phyloP scores from a whole-genome alignment of 2,329 filamentous ascomycete species.

The Drechslerella dactyloides region DNA sequence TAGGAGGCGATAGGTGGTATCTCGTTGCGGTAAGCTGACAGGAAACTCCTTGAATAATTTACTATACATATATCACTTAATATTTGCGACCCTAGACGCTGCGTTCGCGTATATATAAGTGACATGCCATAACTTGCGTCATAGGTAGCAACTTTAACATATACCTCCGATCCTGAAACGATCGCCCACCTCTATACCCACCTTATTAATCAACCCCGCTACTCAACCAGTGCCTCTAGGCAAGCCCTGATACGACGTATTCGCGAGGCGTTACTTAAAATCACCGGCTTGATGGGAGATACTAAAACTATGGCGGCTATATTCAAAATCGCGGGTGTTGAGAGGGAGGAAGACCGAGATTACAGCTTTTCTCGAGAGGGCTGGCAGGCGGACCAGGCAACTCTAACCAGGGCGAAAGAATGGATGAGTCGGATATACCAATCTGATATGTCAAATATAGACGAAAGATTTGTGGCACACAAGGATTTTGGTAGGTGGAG shows the following conservation, averaged over 20 bases:
- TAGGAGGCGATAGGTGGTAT: slow-evolving; percentile 62
- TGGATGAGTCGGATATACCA: slow-evolving; percentile 65
- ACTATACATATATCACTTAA: too few species aligned
- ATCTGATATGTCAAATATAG: slow-evolving; percentile 56
- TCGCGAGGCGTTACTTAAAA: slow-evolving; percentile 67
- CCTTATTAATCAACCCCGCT: slow-evolving; percentile 63
- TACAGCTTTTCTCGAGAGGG: slow-evolving; percentile 64
- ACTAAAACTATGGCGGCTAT: slow-evolving; percentile 69
- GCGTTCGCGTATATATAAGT: too few species aligned
- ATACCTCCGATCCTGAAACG: slow-evolving; percentile 63
- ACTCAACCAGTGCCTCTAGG: slow-evolving; percentile 60
- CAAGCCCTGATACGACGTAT: slow-evolving; percentile 63
- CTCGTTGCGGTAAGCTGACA: slow-evolving; percentile 59
- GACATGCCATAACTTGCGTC: too few species aligned
- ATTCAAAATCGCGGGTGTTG: slow-evolving; percentile 64
- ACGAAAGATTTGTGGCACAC: slow-evolving; percentile 59
- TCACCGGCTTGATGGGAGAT: slow-evolving; percentile 66
- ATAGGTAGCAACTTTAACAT: slow-evolving; percentile 59
- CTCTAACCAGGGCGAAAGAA: slow-evolving; percentile 62
- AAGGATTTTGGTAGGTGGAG: slow-evolving; percentile 60
- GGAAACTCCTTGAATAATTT: too few species aligned
- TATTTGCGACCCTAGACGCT: too few species aligned
- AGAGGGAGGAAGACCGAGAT: slow-evolving; percentile 66
- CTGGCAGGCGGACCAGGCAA: slow-evolving; percentile 67
- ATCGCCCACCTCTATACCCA: slow-evolving; percentile 65